Percentiles rank a stretch among this genome's conserved stretches.
These are phyloP conservation scores for Barnettozyma botsteinii DNA, from an alignment of 805 yeast species.

Conservation along the genomic window DNA sequence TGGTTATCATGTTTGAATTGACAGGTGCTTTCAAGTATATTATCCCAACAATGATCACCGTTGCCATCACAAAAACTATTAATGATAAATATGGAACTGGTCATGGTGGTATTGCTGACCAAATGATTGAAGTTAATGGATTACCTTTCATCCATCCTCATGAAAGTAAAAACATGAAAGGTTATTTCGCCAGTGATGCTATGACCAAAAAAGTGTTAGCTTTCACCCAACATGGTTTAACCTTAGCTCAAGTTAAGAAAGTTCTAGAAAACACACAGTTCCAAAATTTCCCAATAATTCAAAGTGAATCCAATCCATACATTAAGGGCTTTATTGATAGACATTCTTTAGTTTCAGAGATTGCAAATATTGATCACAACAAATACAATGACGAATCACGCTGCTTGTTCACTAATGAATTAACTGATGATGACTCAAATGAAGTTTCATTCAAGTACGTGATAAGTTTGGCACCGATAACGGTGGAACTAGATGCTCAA, in stretches of 20 bases:
- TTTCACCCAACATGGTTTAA: slow-evolving; percentile 34
- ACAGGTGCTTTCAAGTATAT: slow-evolving; percentile 93
- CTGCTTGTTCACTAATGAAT: slow-evolving; percentile 5
- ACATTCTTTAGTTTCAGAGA: slow-evolving; percentile 32
- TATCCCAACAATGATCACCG: slow-evolving; percentile 94
- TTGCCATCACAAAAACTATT: slow-evolving; percentile 79
- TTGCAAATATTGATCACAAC: slow-evolving; percentile 27
- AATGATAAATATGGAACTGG: slow-evolving; percentile 63
- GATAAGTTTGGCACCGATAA: slow-evolving; percentile 56
- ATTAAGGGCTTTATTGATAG: slow-evolving; percentile 44
- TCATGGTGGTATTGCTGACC: slow-evolving; percentile 86
- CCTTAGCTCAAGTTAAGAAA: slow-evolving; percentile 29
- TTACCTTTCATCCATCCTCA: slow-evolving; percentile 74
- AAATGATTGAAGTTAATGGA: slow-evolving; percentile 85
- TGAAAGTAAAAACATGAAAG: slow-evolving; percentile 57
- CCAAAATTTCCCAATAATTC: slow-evolving; percentile 52
- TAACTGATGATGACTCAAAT: slow-evolving; percentile 9
- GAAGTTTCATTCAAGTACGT: slow-evolving; percentile 23
- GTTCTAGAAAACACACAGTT: slow-evolving; percentile 31
- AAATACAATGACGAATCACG: slow-evolving; percentile 1
- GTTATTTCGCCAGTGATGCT: slow-evolving; percentile 44
- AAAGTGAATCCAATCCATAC: slow-evolving; percentile 31
- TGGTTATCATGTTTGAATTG: slow-evolving; percentile 89
- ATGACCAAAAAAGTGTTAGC: slow-evolving; percentile 47
- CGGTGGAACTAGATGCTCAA: slow-evolving; percentile 46